phyloP scores from a whole-genome alignment of 2,329 filamentous ascomycete species.

The Byssothecium circinans region DNA sequence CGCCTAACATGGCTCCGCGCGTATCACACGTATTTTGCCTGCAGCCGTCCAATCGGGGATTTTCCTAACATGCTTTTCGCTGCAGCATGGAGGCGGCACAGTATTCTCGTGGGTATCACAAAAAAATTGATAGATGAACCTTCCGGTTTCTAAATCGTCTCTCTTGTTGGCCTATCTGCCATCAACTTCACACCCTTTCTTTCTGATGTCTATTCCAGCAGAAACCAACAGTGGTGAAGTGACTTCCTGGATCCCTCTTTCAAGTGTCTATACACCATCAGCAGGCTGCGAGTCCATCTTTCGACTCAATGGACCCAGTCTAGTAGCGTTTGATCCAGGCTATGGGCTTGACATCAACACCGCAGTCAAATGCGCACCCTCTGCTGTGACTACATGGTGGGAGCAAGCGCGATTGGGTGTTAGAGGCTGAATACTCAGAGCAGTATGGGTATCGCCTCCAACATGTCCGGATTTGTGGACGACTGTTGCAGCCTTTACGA shows the following conservation, averaged over 20 bases:
- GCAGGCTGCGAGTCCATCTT: conserved; percentile 4
- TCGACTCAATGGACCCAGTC: conserved; percentile 9
- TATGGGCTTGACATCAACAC: conserved; percentile 11
- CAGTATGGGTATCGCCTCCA: conserved; percentile 7
- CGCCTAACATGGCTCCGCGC: too few relatives aligned
- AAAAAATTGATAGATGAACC: too few relatives aligned
- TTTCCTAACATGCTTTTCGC: too few relatives aligned
- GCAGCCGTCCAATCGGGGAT: too few relatives aligned
- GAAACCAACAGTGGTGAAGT: conserved; percentile 9
- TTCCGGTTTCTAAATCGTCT: too few relatives aligned
- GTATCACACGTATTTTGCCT: too few relatives aligned
- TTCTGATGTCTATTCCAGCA: conserved; percentile 4
- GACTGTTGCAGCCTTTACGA: conserved; percentile 6
- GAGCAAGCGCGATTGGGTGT: conserved; percentile 7
- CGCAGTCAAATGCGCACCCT: conserved; percentile 8
- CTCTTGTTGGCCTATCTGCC: too few relatives aligned
- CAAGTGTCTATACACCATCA: conserved; percentile 4
- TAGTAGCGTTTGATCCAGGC: conserved; percentile 10
- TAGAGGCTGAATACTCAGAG: conserved; percentile 5
- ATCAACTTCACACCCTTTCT: too few relatives aligned
- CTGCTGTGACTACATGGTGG: conserved; percentile 11
- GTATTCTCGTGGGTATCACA: too few relatives aligned
- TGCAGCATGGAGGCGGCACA: too few relatives aligned
- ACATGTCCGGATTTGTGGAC: conserved; percentile 9
- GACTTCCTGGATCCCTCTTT: conserved; percentile 8